These are phyloP conservation scores for Backusella circina DNA, from an alignment of 192 early-diverging fungal species.

Conservation along the genomic window DNA sequence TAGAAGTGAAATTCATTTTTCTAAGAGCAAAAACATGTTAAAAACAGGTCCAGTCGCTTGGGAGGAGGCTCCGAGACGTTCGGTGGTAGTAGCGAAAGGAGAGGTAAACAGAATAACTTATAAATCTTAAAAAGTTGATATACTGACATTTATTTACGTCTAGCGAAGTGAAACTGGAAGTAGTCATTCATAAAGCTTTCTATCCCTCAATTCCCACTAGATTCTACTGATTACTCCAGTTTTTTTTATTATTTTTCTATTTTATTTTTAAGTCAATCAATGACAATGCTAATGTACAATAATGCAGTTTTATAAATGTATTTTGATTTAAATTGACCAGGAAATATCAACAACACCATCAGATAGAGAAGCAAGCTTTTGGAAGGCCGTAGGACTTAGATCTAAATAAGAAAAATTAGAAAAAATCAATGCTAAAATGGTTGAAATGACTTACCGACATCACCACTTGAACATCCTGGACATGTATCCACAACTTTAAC, in stretches of 20 bases:
- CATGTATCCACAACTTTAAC: constrained; percentile 44
- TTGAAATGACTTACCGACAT: constrained; percentile 16
- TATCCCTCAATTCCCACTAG: too few species aligned
- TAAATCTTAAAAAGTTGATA: too few species aligned
- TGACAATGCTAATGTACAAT: not conserved
- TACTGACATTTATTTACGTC: too few species aligned
- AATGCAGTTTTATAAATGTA: not conserved
- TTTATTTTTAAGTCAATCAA: not conserved
- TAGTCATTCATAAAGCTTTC: too few species aligned
- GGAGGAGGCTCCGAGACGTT: too few species aligned
- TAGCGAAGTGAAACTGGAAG: too few species aligned
- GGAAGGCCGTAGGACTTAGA: constrained; percentile 20
- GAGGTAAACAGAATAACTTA: too few species aligned
- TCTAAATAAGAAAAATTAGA: not conserved
- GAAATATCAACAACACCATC: constrained; percentile 13
- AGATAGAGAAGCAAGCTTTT: constrained; percentile 16
- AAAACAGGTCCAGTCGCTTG: too few species aligned
- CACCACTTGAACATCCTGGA: constrained; percentile 32
- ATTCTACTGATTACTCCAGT: not conserved
- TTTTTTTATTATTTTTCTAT: not conserved
- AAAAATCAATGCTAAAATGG: too few species aligned
- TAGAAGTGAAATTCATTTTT: too few species aligned
- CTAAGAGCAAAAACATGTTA: too few species aligned
- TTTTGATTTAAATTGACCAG: constrained; percentile 15
- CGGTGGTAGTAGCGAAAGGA: too few species aligned